phyloP scores from a whole-genome alignment of 2,329 filamentous ascomycete species.

The Colletotrichum sp. region DNA sequence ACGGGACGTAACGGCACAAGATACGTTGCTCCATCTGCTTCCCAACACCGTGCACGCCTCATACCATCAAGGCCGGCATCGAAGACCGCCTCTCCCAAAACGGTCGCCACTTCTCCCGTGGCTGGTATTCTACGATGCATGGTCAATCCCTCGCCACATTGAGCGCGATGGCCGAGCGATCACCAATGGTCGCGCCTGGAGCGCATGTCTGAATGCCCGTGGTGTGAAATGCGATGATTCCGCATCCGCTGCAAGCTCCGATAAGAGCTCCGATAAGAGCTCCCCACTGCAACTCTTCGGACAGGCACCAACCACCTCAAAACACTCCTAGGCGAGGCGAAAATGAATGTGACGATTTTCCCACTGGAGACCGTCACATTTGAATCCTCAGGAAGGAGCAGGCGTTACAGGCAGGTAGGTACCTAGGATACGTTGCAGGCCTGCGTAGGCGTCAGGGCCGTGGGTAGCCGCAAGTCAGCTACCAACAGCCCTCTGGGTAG shows the following conservation, averaged over 20 bases:
- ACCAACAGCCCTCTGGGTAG: not conserved
- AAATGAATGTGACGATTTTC: no score
- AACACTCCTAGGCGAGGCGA: not conserved
- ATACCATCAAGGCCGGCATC: not conserved
- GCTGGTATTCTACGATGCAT: accelerated
- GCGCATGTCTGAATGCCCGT: not conserved
- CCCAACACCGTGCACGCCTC: not conserved
- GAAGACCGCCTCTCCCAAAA: not conserved
- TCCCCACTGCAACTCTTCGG: not conserved
- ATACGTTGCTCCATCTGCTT: not conserved
- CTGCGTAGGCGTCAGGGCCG: no score
- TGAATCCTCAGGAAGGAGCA: no score
- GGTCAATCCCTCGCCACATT: not conserved
- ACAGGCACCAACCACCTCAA: not conserved
- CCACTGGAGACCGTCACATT: no score
- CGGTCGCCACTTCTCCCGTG: not conserved
- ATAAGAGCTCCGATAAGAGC: not conserved
- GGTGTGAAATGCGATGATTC: not conserved
- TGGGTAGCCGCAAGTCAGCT: not conserved
- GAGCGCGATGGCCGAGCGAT: not conserved
- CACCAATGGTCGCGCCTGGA: not conserved
- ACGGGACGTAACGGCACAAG: not conserved
- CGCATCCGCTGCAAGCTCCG: not conserved
- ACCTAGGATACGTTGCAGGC: no score
- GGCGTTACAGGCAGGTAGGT: no score